Percentiles rank a stretch among this genome's conserved stretches.
These are phyloP conservation scores for Triglochin maritima DNA, from an alignment of 106 monocot genomes.

Conservation along the genomic window DNA sequence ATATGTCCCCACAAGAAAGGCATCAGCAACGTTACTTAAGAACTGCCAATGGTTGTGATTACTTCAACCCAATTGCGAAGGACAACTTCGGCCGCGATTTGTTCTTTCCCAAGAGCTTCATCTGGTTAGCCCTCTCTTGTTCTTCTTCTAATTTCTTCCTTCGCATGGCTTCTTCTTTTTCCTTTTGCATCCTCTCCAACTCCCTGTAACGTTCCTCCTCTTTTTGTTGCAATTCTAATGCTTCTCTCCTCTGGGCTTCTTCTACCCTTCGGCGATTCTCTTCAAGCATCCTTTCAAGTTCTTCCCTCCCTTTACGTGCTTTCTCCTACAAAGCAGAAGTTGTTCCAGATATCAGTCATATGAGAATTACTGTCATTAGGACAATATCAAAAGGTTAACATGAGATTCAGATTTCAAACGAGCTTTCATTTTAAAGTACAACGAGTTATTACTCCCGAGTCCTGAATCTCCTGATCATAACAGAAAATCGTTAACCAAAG, in stretches of 20 bases:
- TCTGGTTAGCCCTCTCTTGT: slow-evolving; percentile 70
- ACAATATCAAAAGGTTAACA: no score
- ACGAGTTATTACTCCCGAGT: no score
- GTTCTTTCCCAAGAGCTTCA: slow-evolving; percentile 91
- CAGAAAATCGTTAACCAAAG: no score
- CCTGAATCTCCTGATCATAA: no score
- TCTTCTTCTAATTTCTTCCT: slow-evolving; percentile 94
- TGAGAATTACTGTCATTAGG: no score
- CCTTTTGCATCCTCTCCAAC: slow-evolving; percentile 58
- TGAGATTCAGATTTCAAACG: no score
- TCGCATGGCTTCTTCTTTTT: slow-evolving; percentile 86
- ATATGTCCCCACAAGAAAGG: no score
- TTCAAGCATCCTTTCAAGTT: slow-evolving; percentile 85
- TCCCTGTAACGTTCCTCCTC: slow-evolving; percentile 92
- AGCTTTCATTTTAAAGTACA: no score
- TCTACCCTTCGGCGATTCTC: slow-evolving; percentile 83
- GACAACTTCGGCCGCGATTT: slow-evolving; percentile 88
- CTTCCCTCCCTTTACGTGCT: slow-evolving; percentile 72
- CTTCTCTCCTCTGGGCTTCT: slow-evolving; percentile 76
- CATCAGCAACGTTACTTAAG: no score
- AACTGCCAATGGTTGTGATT: background rate
- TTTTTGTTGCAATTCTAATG: slow-evolving; percentile 70
- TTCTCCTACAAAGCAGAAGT: slow-evolving; percentile 45
- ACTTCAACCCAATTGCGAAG: slow-evolving; percentile 71
- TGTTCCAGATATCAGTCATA: no score